Evolutionary conservation across 352 stramenopile genomes (phyloP).

Genomic region (Elongisporangium undulatum): DNA sequence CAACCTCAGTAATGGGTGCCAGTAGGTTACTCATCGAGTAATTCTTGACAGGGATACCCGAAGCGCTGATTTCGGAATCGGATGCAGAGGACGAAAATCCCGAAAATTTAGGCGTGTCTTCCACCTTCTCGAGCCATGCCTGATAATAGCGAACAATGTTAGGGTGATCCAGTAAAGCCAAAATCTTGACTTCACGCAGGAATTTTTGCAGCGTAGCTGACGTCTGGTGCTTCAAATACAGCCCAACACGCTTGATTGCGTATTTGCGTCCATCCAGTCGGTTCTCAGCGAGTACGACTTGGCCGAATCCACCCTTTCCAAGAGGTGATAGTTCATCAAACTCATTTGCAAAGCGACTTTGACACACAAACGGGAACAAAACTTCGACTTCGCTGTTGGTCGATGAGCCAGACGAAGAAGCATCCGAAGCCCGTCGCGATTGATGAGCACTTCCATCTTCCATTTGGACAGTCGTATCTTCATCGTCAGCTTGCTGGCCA

Average conservation of each 20-base stretch:
- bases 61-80: constrained; percentile 26
- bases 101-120: constrained; percentile 26
- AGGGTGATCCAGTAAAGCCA: constrained; percentile 89
- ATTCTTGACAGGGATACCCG: constrained; percentile 29
- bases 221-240: constrained; percentile 82
- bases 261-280: constrained; percentile 91
- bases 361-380: constrained; percentile 82
- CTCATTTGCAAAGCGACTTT: constrained; percentile 80
- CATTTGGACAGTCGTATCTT: constrained; percentile 7
- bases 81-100: constrained; percentile 14
- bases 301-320: constrained; percentile 91
- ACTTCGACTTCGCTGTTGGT: constrained; percentile 50
- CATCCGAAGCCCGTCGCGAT: constrained; percentile 35
- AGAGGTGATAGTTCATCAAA: constrained; percentile 85
- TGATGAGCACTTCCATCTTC: constrained; percentile 4
- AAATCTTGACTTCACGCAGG: constrained; percentile 90
- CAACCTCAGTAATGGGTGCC: constrained; percentile 58
- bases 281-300: constrained; percentile 94
- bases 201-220: constrained; percentile 92
- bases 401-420: constrained; percentile 52
- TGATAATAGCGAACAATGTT: constrained; percentile 94
- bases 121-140: constrained; percentile 87
- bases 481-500: constrained; percentile 2
- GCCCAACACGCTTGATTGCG: constrained; percentile 90
- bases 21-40: constrained; percentile 77